Conservation (phyloP, 1,284 basidiomycete species). For the Ustilago xerochloae region DNA sequence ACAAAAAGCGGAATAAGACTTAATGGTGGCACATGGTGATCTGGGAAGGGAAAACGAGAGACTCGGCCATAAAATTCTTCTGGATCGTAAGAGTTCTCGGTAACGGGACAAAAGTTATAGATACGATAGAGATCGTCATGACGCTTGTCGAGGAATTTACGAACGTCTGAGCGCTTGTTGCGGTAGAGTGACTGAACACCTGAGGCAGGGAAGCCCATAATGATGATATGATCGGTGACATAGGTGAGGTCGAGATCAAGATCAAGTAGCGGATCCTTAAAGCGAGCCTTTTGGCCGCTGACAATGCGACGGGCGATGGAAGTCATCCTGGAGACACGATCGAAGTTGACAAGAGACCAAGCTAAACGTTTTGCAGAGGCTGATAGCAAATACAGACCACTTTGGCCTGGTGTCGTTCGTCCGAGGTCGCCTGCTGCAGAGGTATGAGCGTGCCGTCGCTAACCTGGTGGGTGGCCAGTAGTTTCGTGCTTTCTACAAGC, state of each 20-base stretch:
- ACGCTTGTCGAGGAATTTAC: conserved; percentile 79
- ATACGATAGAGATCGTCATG: conserved; percentile 83
- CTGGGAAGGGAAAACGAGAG: conserved; percentile 86
- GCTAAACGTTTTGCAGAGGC: neutral
- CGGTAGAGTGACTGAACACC: conserved; percentile 84
- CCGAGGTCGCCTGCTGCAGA: too few relatives aligned
- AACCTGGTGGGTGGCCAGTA: too few relatives aligned
- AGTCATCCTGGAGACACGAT: conserved; percentile 28
- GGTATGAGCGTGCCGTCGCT: too few relatives aligned
- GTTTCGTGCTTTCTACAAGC: too few relatives aligned
- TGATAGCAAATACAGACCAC: too few relatives aligned
- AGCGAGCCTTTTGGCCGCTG: conserved; percentile 77
- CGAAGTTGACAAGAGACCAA: neutral
- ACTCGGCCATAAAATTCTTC: conserved; percentile 73
- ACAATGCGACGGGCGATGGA: conserved; percentile 69
- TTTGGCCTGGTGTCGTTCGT: too few relatives aligned
- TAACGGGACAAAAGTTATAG: conserved; percentile 77
- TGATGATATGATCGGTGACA: conserved; percentile 77
- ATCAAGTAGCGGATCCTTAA: conserved; percentile 77
- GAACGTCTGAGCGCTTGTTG: conserved; percentile 81
- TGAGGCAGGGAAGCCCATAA: conserved; percentile 84
- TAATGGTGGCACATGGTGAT: conserved; percentile 80
- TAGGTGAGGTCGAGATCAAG: conserved; percentile 85
- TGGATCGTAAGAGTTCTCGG: conserved; percentile 71
- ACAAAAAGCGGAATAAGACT: conserved; percentile 80